These are phyloP conservation scores for Kwoniella sp. DNA, from an alignment of 768 basidiomycete genomes.

Conservation along the genomic window DNA sequence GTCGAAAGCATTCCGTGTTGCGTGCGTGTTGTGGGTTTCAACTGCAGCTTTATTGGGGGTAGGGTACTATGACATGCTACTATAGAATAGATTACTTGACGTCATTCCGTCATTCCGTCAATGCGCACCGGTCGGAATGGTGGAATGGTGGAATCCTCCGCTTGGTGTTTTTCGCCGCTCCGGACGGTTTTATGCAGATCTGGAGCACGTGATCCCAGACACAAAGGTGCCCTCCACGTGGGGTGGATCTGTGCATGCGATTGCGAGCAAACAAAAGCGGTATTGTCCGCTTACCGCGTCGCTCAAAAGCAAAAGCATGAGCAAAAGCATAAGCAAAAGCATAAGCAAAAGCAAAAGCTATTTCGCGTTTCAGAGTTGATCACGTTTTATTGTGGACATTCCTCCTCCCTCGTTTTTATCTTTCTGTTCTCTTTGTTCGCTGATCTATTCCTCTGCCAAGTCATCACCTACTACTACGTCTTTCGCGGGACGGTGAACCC, in stretches of 20 bases:
- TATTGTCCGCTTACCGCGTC: background rate
- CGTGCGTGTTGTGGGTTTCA: too few species aligned
- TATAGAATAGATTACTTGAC: conserved; percentile 9
- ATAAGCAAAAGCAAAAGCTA: too few species aligned
- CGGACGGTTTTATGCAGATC: background rate
- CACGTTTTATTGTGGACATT: background rate
- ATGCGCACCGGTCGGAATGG: background rate
- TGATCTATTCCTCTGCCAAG: too few species aligned
- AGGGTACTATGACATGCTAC: too few species aligned
- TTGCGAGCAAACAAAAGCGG: too few species aligned
- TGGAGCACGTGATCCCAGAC: too few species aligned
- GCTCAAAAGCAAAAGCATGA: too few species aligned
- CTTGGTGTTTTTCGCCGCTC: background rate
- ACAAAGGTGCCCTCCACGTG: too few species aligned
- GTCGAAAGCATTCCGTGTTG: background rate
- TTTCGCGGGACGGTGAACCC: background rate
- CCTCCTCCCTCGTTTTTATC: too few species aligned
- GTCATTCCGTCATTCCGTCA: conserved; percentile 13
- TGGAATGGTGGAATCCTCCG: background rate
- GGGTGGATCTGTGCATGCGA: too few species aligned
- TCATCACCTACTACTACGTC: background rate
- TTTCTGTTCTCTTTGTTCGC: background rate
- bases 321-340: too few species aligned
- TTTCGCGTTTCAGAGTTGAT: background rate
- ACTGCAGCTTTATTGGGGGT: background rate